Evolutionary conservation across 2,329 filamentous ascomycete genomes (phyloP), one percentile per base, ranked within the genome.

Genomic region (Aphanocladium album): DNA sequence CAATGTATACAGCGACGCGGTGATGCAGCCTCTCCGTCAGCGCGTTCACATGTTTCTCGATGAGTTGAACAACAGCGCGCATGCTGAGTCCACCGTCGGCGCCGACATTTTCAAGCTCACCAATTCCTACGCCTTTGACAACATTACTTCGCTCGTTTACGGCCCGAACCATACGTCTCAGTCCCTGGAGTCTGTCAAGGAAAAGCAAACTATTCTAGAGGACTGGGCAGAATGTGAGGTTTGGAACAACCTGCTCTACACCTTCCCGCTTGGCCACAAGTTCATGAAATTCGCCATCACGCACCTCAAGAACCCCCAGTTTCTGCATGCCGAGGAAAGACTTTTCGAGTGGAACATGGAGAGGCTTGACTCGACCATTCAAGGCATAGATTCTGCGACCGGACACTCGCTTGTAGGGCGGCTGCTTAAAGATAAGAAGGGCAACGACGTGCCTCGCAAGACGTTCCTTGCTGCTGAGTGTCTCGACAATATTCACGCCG

Each of bases 151-250:
- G 2, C 41, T 56, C 1, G 53, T 56, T 3, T 56, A 56, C 8
- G 53, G 53, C 2, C 53, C 53, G 19, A 33, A 11, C 41, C 53
- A 56, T 12, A 46, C 41, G 1, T 56, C 41, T 5, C 53, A 37
- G 6, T 56, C 53, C 1, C 14, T 56, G 2, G 41, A 19, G 1
- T 56, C 53, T 4, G 41, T 35, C 1, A 43, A 41, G 5, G 53
- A 56, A 27, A 46, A 47, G 41, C 53, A 47, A 16, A 47, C 53
- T 7, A 56, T 56, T 12, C 41, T 56, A 6, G 41, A 56, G 2
- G 53, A 56, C 41, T 56, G 53, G 53, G 53, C 53, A 5, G 53
- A 56, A 12, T 56, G 53, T n/a, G 53, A 56, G 41, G 43, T 47
- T 16, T 56, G 53, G 53, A 56, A 56, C 53, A 56, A 56, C 17